Percentiles rank a stretch among this genome's conserved stretches.
phyloP scores from a whole-genome alignment of 306 rosid genomes.

The Geum urbanum region DNA sequence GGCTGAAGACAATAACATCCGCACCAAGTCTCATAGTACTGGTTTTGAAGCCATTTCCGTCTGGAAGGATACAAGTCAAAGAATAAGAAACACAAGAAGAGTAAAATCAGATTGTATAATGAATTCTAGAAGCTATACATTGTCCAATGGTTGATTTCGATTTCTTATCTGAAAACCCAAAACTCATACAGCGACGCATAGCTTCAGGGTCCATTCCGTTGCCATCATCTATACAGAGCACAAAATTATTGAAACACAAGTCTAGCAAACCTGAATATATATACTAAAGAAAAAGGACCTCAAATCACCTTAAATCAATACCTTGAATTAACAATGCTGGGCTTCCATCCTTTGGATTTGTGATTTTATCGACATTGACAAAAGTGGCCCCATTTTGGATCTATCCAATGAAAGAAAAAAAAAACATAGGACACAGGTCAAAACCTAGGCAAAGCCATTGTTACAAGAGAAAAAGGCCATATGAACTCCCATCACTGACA shows the following conservation, averaged over 20 bases:
- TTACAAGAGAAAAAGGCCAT: slow-evolving; percentile 3
- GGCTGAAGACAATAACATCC: slow-evolving; percentile 82
- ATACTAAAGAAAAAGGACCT: slow-evolving; percentile 9
- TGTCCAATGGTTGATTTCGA: slow-evolving; percentile 72
- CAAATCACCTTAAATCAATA: slow-evolving; percentile 29
- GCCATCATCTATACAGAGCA: slow-evolving; percentile 63
- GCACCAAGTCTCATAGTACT: slow-evolving; percentile 98
- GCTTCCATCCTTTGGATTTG: slow-evolving; percentile 78
- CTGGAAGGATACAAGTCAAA: slow-evolving; percentile 50
- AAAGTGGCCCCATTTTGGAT: slow-evolving; percentile 91
- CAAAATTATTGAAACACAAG: slow-evolving; percentile 21
- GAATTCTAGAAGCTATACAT: slow-evolving; percentile 53
- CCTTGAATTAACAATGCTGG: slow-evolving; percentile 89
- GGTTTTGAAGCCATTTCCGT: slow-evolving; percentile 99
- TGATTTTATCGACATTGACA: slow-evolving; percentile 74
- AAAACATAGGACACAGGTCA: slow-evolving; percentile 22
- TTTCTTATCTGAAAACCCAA: slow-evolving; percentile 85
- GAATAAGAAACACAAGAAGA: slow-evolving; percentile 27
- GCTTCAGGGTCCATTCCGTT: slow-evolving; percentile 88
- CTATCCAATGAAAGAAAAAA: slow-evolving; percentile 52
- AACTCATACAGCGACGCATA: slow-evolving; percentile 88
- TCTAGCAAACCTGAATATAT: slow-evolving; percentile 10
- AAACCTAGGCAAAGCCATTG: slow-evolving; percentile 15
- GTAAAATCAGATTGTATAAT: slow-evolving; percentile 20
- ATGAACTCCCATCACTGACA: background rate